Evolutionary conservation across 1,139 yeast genomes (phyloP), one percentile per base, ranked within the genome.

Genomic region (Candida sp.): DNA sequence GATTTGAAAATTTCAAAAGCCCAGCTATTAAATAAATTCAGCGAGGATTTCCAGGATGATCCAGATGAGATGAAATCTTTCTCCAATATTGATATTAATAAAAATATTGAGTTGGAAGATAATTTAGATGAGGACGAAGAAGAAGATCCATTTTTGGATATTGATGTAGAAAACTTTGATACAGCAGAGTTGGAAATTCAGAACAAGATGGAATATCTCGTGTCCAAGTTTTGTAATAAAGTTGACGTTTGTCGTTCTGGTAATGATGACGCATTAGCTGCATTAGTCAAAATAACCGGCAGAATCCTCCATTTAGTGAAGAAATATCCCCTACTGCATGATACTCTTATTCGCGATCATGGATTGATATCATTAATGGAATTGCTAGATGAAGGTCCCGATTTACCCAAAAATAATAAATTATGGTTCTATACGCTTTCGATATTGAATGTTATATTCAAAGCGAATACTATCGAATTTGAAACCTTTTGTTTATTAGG

Each of bases 401-500:
- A 71, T 33, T 49, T 64, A 9, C 63, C 70, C 3, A 53, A 54
- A 4, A 55, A 54, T 12, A 66, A 69, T 19, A 66, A 65, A 33
- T 55, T 75, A 29, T 74, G 79, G 68, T 63, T 60, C 39, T 67
- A 69, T 38, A 58, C 73, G 4, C 57, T 80, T 15, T 63, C 74
- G 7, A 65, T 74, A 4, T 57, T 79, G 36, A 73, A 73, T 46
- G 45, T 57, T 35, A 56, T 79, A 1, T 70, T 78, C 45, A 70
- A 60, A 27, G 56, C 55, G 12, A 63, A 68, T 49, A 46, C 58
- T 3, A 60, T 61, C 7, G 71, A 68, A 34, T 66, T 77, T 49
- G 83, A 78, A 46, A 77, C 70, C 52, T 76, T 79, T 46, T 75
- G 82, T 48, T 60, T 77, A 32, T 60, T 80, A 39, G 86, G 86